Evolutionary conservation across 306 rosid genomes (phyloP), one percentile per base, ranked within the genome.

Genomic region (Fragaria iinumae): DNA sequence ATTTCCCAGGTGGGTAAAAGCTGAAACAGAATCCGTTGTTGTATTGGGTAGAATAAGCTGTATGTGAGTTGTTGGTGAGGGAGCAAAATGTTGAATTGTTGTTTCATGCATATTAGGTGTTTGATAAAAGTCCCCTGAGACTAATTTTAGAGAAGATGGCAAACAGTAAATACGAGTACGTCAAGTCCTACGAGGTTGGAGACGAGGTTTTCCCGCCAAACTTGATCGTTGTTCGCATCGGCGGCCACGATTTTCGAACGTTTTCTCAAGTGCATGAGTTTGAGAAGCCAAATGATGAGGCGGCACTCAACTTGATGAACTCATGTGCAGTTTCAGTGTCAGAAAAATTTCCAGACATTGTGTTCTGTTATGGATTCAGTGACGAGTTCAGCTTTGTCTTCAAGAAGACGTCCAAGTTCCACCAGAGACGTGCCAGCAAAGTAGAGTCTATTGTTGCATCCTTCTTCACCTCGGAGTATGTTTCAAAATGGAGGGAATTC

Each of bases 101-200:
- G 18, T 62, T 2, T 29, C 32, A 23, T 64, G 69, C 69, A 34
- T 20, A 64, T 17, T 1, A 64, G 69, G 69, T 64, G 45, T 64
- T 34, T 16, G 69, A 64, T 36, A 64, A 64, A 64, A 64, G 43
- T 64, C 69, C 45, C 18, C 45, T 64, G 25, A 64, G 69, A 64
- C 41, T 29, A 13, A 39, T 8, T 10, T 17, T 25, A 11, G 20
- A 32, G 63, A 71, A 56, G 17, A 93, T 90, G 97, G 97, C 94
- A 72, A 91, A 91, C 80, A 89, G 94, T 78, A 91, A 84, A 78
- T 89, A 91, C 75, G 96, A 91, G 87, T 91, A 91, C 52, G 93
- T 89, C 70, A 94, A 90, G 89, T 83, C 84, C 67, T 90, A 89
- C 53, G 96, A 94, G 77, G 76, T 81, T 0, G 91, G 86, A 62